These are phyloP conservation scores for Panaeolus papilionaceus DNA, from an alignment of 768 basidiomycete species.

Conservation along the genomic window DNA sequence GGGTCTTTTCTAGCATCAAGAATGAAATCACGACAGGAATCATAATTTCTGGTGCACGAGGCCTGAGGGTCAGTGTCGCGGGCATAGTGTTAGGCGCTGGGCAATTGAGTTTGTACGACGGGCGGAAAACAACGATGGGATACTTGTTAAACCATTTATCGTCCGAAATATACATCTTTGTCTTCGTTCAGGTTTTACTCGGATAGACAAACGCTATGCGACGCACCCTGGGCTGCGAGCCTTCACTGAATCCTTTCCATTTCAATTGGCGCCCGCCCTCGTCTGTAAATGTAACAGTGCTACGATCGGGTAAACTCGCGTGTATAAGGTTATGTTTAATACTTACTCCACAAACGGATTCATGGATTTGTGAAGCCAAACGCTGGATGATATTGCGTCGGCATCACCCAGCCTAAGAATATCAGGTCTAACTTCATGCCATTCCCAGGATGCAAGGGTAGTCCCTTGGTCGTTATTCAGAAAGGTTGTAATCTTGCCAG, in stretches of 20 bases:
- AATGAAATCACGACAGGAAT: too few relatives aligned
- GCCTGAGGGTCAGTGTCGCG: too few relatives aligned
- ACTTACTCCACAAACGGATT: slow-evolving; percentile 48
- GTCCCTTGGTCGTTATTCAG: slow-evolving; percentile 39
- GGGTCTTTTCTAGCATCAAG: too few relatives aligned
- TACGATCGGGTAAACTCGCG: slow-evolving; percentile 42
- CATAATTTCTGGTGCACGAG: too few relatives aligned
- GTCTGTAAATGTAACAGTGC: slow-evolving; percentile 24
- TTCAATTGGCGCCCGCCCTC: slow-evolving; percentile 40
- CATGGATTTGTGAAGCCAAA: slow-evolving; percentile 36
- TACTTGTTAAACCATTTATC: too few relatives aligned
- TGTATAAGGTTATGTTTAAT: background rate
- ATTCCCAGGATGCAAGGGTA: slow-evolving; percentile 44
- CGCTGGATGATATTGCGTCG: slow-evolving; percentile 30
- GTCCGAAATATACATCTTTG: too few relatives aligned
- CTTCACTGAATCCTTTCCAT: slow-evolving; percentile 47
- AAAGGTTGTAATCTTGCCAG: slow-evolving; percentile 21
- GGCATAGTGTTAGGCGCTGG: too few relatives aligned
- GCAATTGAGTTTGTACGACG: too few relatives aligned
- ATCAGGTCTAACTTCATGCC: slow-evolving; percentile 43
- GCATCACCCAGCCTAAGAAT: slow-evolving; percentile 41
- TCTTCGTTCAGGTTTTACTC: too few relatives aligned
- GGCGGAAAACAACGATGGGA: too few relatives aligned
- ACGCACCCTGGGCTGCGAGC: slow-evolving; percentile 40
- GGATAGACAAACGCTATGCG: background rate